Evolutionary conservation across 73 alveolate species (phyloP).

Genomic region (Halteria grandinella): DNA sequence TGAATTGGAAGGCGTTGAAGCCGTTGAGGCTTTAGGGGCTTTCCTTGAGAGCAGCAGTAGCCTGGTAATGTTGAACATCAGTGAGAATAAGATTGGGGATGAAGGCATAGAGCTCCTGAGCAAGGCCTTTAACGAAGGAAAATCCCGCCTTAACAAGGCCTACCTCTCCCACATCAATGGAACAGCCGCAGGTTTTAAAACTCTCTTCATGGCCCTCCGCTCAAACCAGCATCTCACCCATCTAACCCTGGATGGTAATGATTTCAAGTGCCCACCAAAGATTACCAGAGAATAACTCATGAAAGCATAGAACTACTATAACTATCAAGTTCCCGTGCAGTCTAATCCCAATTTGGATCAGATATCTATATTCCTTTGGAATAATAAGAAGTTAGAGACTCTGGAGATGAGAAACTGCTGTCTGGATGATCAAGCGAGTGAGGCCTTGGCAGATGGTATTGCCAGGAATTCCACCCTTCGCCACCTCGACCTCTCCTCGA

Average conservation of each 20-base stretch:
- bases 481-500: conserved; percentile 24
- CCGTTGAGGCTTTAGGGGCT: neutral
- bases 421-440: conserved; percentile 2
- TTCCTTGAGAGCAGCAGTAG: conserved; percentile 1
- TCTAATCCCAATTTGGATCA: conserved; percentile 6
- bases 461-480: neutral
- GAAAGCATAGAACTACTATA: too few species aligned
- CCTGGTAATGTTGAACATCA: conserved; percentile 24
- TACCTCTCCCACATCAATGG: conserved; percentile 2
- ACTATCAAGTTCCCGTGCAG: too few species aligned
- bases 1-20: conserved; percentile 19
- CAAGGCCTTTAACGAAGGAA: conserved; percentile 17
- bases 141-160: conserved; percentile 9
- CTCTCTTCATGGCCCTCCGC: conserved; percentile 25
- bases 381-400: conserved; percentile 26
- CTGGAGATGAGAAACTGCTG: conserved; percentile 4
- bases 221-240: conserved; percentile 50
- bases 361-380: conserved; percentile 27
- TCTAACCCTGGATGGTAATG: conserved; percentile 51
- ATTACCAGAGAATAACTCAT: too few species aligned
- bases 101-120: conserved; percentile 52
- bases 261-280: neutral
- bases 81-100: conserved; percentile 48
- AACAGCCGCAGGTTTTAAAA: conserved; percentile 33
- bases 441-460: conserved; percentile 16